Evolutionary conservation across 2,329 filamentous ascomycete species (phyloP), one percentile per base, ranked within the genome.

Genomic region (Xylariaceae sp.): DNA sequence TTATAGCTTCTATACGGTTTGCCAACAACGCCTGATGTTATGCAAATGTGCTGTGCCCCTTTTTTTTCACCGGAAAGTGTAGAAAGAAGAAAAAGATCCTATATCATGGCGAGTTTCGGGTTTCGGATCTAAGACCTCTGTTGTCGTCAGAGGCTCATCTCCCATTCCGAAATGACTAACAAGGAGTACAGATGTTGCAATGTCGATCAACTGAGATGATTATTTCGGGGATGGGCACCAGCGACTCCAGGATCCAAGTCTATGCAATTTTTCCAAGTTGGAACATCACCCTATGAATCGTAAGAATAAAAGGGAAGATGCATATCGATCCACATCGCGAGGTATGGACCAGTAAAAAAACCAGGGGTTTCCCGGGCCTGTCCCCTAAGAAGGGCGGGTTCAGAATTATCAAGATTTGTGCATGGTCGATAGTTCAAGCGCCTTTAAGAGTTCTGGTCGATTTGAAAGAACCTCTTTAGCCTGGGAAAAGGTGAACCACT

Each of bases 401-500:
- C 19, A 43, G 47, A 40, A 67, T 65, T 40, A 52, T 63, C 64
- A 67, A 45, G 57, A 75, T 73, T 78, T 77, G 70, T 85, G 83
- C 74, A 92, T 81, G 50, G 88, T 89, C 71, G 91, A 96, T 68
- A 89, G 83, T 70, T 90, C 88, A 60, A 99, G 80, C 26, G 95
- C 95, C 73, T 96, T 90, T 62, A 93, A 79, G 56, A 99, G 80
- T 80, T 98, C 95, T 1, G 93, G 93, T 54, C 95, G 84, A 59
- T 85, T 83, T 64, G 85, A 82, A 67, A 99, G 79, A 47, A 88
- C 87, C 64, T 90, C 86, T 62, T 85, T 85, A n/a, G 95, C 95
- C 73, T 96, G 86, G 48, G 82, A 77, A 72, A 91, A 97, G 49
- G 86, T 88, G 74, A 96, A 91, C 95, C 95, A 99, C 72, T 89